phyloP scores from a whole-genome alignment of 1,284 basidiomycete genomes.

The Neotropicomus parvogracilis region DNA sequence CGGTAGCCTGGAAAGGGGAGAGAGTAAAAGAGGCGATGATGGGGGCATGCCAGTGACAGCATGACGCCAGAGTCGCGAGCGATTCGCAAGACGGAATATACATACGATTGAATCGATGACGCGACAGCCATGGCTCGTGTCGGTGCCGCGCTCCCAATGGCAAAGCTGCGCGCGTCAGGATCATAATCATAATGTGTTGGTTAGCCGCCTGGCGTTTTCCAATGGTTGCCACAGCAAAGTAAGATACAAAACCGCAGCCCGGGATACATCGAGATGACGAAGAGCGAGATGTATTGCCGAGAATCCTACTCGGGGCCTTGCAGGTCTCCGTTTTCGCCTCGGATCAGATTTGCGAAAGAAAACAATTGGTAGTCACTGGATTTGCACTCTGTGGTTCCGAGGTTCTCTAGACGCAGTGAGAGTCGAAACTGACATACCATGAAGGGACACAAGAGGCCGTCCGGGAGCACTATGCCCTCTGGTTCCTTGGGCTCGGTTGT shows the following conservation, averaged over 20 bases:
- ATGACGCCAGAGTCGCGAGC: slow-evolving; percentile 14
- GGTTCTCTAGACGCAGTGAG: slow-evolving; percentile 1
- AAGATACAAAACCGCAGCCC: not conserved
- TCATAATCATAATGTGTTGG: not conserved
- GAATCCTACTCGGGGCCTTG: slow-evolving; percentile 9
- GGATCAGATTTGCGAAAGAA: slow-evolving; percentile 22
- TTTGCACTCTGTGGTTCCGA: slow-evolving; percentile 16
- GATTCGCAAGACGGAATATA: slow-evolving; percentile 10
- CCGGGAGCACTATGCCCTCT: too few species aligned
- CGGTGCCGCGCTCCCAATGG: too few species aligned
- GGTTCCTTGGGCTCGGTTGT: too few species aligned
- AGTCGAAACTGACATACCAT: too few species aligned
- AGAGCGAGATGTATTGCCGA: not conserved
- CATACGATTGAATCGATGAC: not conserved
- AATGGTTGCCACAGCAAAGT: too few species aligned
- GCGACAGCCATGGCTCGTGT: too few species aligned
- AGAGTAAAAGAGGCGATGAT: not conserved
- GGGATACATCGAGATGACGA: slow-evolving; percentile 2
- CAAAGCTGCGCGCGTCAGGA: too few species aligned
- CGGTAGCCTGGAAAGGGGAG: not conserved
- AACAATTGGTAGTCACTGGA: slow-evolving; percentile 3
- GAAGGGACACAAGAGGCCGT: too few species aligned
- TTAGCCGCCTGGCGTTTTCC: not conserved
- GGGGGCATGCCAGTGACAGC: too few species aligned
- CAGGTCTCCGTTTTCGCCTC: slow-evolving; percentile 11